Base-by-base conservation (phyloP, 2,329 filamentous ascomycete genomes). In the Kalaharituber pfeilii region DNA sequence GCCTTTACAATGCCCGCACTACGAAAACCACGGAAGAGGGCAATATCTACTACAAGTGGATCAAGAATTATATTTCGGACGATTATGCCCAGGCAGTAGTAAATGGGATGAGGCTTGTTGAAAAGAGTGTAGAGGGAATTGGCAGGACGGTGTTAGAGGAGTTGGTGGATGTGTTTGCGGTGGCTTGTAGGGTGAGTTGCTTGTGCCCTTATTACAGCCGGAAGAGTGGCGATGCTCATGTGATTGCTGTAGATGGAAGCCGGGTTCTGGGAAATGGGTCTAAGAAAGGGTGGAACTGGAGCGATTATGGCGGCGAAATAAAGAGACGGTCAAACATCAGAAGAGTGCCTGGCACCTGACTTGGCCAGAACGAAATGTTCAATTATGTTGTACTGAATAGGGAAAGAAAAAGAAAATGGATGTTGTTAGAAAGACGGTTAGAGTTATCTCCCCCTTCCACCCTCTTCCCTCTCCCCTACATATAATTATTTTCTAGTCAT, bases 11-110 rank as follows among this genome's bases (percentile, higher is more conserved):
- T 3, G n/a, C 44, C 1, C 18, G 18, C 13, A 69, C 75, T 50
- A 72, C 71, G n/a, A 82, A 79, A 30, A 63, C 71, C 50, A 72
- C 72, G 57, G 73, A 74, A 36, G 73, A 82, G 11, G 78, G 72
- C 0, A 93, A 89, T 66, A 73, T 70, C 18, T 96, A 94, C 70
- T 91, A 84, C 82, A 76, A 80, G 47, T 96, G 89, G 89, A 86
- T 96, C 60, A 74, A 88, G 65, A 93, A 86, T 64, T 96, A 95
- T 65, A 77, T 84, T 15, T 83, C 81, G 1, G 80, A 85, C 0
- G 84, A 91, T 66, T 95, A 94, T 61, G 69, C 73, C 0, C 73
- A 80, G 58, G 84, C 85, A 5, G 84, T 93, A 53, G 72, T 72
- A 59, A 73, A 78, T 2, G 86, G 85, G 22, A 78, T 75, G 53